Base-by-base conservation (phyloP, 2,329 filamentous ascomycete species). In the Epicoccum sorghinum region DNA sequence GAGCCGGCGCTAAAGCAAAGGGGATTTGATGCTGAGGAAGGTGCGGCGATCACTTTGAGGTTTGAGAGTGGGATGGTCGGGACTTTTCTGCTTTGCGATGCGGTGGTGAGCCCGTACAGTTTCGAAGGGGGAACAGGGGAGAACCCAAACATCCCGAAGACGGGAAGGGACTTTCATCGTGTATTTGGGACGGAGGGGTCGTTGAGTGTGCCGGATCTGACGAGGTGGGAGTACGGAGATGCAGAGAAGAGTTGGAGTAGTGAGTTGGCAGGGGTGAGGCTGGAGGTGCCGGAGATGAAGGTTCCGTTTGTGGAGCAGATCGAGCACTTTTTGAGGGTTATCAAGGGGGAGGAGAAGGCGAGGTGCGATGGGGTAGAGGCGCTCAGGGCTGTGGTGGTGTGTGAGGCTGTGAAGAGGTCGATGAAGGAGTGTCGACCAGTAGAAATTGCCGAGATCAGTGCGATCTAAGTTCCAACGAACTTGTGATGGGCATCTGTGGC, bases 381-480 rank as follows among this genome's bases (percentile, higher is more conserved):
- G 1, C 6, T 48, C 13, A 48, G 37, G 29, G 45, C 37, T 33
- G 27, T 48, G 7, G 8, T 48, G 3, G 36, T 48, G 10, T 48
- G 45, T 5, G 27, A 41, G 22, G 45, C 37, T 4, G 32, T 48
- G 25, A 48, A 48, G n/a, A 33, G 3, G 45, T 48, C 45, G 14
- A 48, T 48, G 37, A 25, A 35, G 29, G 45, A 48, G 10, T 9
- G 22, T 22, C 12, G 22, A 4, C 45, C 45, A 7, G 14, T 48
- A 2, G 37, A 48, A 8, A 41, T 41, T 2, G 18, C 18, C 18
- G 18, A 18, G 18, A 18, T 18, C 18, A 18, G 18, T 18, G 18
- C 18, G 18, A 18, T 18, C 18, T 18, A 18, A 18, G 18, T 18
- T 18, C 18, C 18, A 18, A 18, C 18, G 18, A 18, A 18, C 18